Evolutionary conservation across 495 filamentous ascomycete genomes (phyloP).

Genomic region (Hypoxylon trugodes): DNA sequence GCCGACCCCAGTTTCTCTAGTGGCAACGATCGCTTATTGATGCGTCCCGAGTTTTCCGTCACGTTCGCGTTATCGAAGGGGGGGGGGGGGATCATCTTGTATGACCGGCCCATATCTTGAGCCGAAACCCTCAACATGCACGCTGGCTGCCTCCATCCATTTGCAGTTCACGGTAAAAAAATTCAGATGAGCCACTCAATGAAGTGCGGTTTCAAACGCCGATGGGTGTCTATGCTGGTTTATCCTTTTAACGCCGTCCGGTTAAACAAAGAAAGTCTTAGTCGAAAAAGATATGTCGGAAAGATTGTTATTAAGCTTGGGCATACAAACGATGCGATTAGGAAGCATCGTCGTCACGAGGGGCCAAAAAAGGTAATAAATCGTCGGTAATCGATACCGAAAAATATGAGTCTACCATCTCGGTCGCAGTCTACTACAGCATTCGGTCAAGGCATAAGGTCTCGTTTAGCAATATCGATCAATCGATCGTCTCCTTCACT

Average conservation of each 20-base stretch:
- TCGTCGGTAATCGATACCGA: constrained; percentile 19
- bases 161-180: constrained; percentile 31
- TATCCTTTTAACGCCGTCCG: constrained; percentile 47
- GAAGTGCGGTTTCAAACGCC: constrained; percentile 43
- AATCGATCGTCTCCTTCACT: constrained; percentile 43
- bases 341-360: constrained; percentile 17
- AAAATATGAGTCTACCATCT: constrained; percentile 18
- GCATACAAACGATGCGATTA: constrained; percentile 17
- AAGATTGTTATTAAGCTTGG: constrained; percentile 38
- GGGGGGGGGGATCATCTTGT: no score
- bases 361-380: constrained; percentile 19
- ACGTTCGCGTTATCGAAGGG: constrained; percentile 22
- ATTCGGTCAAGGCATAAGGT: not conserved
- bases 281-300: constrained; percentile 38
- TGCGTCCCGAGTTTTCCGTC: constrained; percentile 27
- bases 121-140: constrained; percentile 37
- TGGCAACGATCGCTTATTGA: constrained; percentile 24
- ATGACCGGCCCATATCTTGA: constrained; percentile 21
- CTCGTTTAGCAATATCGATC: not conserved
- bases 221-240: constrained; percentile 48
- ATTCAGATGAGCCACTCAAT: constrained; percentile 41
- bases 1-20: constrained; percentile 12
- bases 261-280: constrained; percentile 44
- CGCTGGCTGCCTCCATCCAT: constrained; percentile 27
- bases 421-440: not conserved